Evolutionary conservation across 768 basidiomycete genomes (phyloP), one percentile per base, ranked within the genome.

Genomic region (Rhizopogon roseolus): DNA sequence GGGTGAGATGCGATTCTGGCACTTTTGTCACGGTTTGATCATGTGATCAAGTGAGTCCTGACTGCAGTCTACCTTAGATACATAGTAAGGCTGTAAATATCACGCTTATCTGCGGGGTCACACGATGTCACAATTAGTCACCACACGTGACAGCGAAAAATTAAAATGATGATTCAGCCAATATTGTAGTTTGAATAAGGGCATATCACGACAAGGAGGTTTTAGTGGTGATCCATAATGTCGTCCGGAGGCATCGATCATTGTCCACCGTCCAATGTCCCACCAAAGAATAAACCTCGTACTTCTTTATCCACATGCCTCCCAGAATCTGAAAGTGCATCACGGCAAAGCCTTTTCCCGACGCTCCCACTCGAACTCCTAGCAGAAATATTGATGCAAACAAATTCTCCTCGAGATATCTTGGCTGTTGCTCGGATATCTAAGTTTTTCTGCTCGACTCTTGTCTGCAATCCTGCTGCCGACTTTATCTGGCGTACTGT

Each of bases 311-410:
- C 8, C 14, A 14, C 22, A 34, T 13, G 19, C 5, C 32, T 19
- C 14, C 4, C 14, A 48, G 19, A 48, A 25, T 16, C 46, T 1
- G 14, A 48, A 36, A 48, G 19, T 25, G 7, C 5, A 22, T 16
- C 46, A 25, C 32, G 22, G 9, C 49, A 44, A 36, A 9, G 36
- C 34, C 51, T 53, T 2, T 41, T 68, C 19, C 57, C 66, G 10
- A 44, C 13, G 1, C 64, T 88, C 4, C 87, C 88, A 10, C 62
- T 84, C 39, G 88, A 90, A 60, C 71, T 90, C 13, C 63, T 88
- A 6, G 79, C 81, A 4, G 85, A 86, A 60, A 77, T 88, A 45
- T 75, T 88, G 17, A 64, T 80, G 6, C 68, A 71, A 48, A 79
- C 79, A 0, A 55, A 66, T 5, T 85, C 82, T 0, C 76, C 84